Percentiles rank a stretch among this genome's conserved stretches.
These are phyloP conservation scores for Hemileccinum rubropunctum DNA, from an alignment of 768 basidiomycete species.

Conservation along the genomic window DNA sequence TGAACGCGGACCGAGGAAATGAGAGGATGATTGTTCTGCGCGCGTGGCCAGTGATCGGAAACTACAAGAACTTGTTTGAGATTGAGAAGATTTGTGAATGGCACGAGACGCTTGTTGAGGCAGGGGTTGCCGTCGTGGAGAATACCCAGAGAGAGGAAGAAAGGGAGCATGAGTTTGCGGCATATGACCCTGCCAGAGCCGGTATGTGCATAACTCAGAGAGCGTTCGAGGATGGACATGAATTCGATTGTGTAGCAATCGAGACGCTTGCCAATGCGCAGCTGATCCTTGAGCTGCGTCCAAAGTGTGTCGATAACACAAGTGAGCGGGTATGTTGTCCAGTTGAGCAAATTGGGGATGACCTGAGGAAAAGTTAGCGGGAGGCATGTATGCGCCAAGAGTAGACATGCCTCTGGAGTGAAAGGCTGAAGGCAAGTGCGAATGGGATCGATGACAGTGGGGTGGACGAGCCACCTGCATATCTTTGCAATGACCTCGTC, in stretches of 20 bases:
- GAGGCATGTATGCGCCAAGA: too few relatives aligned
- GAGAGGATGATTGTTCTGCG: not conserved
- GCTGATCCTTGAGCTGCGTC: not conserved
- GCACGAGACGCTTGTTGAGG: not conserved
- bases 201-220: conserved; percentile 6
- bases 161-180: not conserved
- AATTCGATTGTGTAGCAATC: not conserved
- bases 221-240: conserved; percentile 7
- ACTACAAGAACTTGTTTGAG: too few relatives aligned
- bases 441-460: not conserved
- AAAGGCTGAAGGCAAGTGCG: not conserved
- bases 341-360: conserved; percentile 4
- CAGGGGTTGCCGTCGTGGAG: not conserved
- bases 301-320: not conserved
- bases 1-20: not conserved
- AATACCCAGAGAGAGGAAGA: not conserved
- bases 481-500: not conserved
- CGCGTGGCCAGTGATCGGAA: too few relatives aligned
- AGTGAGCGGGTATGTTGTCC: conserved; percentile 1
- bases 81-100: too few relatives aligned
- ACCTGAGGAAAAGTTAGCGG: conserved; percentile 5
- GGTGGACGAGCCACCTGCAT: not conserved
- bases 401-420: too few relatives aligned
- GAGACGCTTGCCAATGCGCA: not conserved
- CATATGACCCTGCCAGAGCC: not conserved